Evolutionary conservation across 257 asterid genomes (phyloP).

Genomic region (Osmanthus fragrans): DNA sequence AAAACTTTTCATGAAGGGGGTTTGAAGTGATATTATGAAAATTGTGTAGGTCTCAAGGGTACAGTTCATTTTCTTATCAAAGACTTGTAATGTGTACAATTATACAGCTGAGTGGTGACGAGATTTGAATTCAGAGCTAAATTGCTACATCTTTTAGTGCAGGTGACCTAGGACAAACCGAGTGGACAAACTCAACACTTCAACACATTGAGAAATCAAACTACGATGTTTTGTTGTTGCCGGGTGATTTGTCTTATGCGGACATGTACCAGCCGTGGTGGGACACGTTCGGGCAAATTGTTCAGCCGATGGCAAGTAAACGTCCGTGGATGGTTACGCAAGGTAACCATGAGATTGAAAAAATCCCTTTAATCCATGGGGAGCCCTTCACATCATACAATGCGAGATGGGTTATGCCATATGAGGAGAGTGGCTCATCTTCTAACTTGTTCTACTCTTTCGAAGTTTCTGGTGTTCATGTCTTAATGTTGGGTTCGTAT

Average conservation of each 20-base stretch:
- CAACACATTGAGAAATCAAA: conserved; percentile 52
- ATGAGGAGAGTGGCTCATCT: conserved; percentile 59
- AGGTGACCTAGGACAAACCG: conserved; percentile 89
- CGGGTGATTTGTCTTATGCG: conserved; percentile 80
- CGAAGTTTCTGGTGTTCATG: conserved; percentile 68
- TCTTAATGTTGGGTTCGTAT: conserved; percentile 82
- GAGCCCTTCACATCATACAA: conserved; percentile 57
- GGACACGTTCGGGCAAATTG: conserved; percentile 79
- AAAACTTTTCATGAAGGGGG: too few relatives aligned
- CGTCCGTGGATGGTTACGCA: conserved; percentile 96
- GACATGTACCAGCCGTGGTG: conserved; percentile 50
- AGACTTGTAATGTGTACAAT: too few relatives aligned
- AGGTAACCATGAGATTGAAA: conserved; percentile 87
- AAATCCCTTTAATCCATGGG: conserved; percentile 32
- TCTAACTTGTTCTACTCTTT: conserved; percentile 86
- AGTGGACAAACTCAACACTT: conserved; percentile 69
- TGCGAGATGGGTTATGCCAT: conserved; percentile 91
- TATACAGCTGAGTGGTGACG: too few relatives aligned
- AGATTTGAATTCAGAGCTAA: too few relatives aligned
- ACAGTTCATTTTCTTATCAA: too few relatives aligned
- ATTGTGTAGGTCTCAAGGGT: neutral
- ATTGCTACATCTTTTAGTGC: neutral
- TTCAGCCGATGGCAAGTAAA: conserved; percentile 60
- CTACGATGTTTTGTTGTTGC: conserved; percentile 59
- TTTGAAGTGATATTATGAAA: too few relatives aligned